Percentiles rank a stretch among this genome's conserved stretches.
Conservation (phyloP, 2,329 filamentous ascomycete genomes). For the Cordyceps javanica region DNA sequence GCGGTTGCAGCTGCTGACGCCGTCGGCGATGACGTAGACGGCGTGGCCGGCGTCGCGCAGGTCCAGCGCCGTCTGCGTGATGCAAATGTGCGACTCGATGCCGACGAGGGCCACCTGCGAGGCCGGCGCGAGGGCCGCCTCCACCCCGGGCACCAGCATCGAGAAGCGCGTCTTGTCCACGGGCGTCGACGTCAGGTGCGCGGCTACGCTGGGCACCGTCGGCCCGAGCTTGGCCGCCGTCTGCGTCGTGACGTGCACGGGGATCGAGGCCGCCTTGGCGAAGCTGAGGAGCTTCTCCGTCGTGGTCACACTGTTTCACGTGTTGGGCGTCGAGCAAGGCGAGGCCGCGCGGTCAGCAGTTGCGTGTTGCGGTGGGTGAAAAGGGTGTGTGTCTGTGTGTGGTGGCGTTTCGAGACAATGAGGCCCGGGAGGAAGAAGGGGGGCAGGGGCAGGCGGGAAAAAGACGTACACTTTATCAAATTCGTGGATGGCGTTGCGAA, state of each 20-base stretch:
- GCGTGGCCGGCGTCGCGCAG: constrained; percentile 66
- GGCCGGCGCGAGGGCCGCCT: constrained; percentile 27
- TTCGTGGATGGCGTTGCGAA: constrained; percentile 74
- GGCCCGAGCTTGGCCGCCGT: constrained; percentile 70
- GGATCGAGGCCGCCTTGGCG: constrained; percentile 61
- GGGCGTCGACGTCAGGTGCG: constrained; percentile 47
- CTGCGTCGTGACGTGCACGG: constrained; percentile 83
- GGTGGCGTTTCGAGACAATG: too few relatives aligned
- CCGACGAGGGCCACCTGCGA: constrained; percentile 73
- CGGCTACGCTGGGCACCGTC: constrained; percentile 66
- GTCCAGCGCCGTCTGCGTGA: constrained; percentile 87
- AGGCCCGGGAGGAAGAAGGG: not conserved
- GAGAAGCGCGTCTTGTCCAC: constrained; percentile 86
- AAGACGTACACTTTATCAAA: constrained; percentile 68
- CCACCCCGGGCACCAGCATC: constrained; percentile 72
- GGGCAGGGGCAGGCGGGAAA: not conserved
- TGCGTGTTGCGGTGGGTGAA: not conserved
- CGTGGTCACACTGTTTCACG: constrained; percentile 57
- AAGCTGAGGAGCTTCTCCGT: constrained; percentile 63
- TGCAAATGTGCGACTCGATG: constrained; percentile 91
- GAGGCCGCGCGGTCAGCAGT: not conserved
- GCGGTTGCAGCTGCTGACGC: constrained; percentile 78
- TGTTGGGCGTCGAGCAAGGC: too few relatives aligned
- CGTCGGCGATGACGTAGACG: constrained; percentile 86
- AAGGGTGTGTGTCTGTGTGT: too few relatives aligned